Evolutionary conservation across 2,329 filamentous ascomycete genomes (phyloP), one percentile per base, ranked within the genome.

Genomic region (Phyllosticta citrichinensis): DNA sequence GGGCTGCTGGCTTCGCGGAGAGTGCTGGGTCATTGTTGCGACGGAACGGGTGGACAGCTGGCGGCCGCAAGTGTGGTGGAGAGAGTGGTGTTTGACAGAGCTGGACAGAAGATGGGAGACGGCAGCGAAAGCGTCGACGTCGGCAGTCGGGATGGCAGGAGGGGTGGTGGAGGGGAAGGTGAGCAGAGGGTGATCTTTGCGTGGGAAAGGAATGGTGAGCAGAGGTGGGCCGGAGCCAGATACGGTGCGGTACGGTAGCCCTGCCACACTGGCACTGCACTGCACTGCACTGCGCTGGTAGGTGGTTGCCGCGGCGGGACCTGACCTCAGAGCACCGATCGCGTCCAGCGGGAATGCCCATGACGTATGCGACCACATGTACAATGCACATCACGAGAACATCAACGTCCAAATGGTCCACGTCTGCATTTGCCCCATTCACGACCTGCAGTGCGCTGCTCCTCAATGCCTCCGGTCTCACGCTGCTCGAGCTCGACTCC

Each of bases 1-100:
- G 12, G 71, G 71, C 63, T 69, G 71, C 64, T 73, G 70, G 57
- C 72, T 63, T 35, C 65, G 63, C 30, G 72, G 69, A 30, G 72
- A 70, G 60, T 70, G 67, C 56, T 69, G 70, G 19, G 73, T 72
- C 73, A 74, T 72, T 62, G 54, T 66, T 61, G 57, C 52, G 25
- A 52, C 47, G 59, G 35, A 12, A 9, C 25, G 30, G 40, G 5
- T 25, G 30, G 40, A 47, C 40, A 47, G 52, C 33, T 51, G 51
- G 60, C 55, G 50, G 55, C 24, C 60, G 55, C 55, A 50, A 51
- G 51, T 3, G 22, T 3, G 22, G 20, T n/a, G 55, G 24, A 51
- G 47, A 27, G 27, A 50, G 51, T 30, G 52, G 25, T 19, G 54
- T 22, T 20, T 27, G n/a, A 1, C 12, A 10, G 25, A 55, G 27